Percentiles rank a stretch among this genome's conserved stretches.
phyloP scores from a whole-genome alignment of 768 basidiomycete species.

The Naganishia onofrii region DNA sequence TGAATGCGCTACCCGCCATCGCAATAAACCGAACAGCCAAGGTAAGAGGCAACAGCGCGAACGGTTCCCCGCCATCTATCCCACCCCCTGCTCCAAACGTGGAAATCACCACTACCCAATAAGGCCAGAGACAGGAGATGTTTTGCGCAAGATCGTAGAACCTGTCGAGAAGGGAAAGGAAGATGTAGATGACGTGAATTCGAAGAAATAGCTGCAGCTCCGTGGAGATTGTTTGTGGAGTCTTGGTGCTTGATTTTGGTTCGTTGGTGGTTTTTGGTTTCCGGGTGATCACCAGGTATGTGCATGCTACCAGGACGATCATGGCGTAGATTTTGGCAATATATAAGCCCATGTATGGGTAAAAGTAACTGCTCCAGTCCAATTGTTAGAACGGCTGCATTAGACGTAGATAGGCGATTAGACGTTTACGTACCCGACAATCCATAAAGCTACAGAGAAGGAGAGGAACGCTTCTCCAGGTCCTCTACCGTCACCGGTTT shows the following conservation, averaged over 20 bases:
- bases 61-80: not conserved
- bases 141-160: not conserved
- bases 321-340: not conserved
- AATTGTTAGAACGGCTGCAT: not conserved
- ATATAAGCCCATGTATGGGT: not conserved
- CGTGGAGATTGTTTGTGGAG: not conserved
- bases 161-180: not conserved
- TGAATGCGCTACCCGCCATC: not conserved
- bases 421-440: no score
- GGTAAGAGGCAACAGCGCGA: not conserved
- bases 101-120: conserved; percentile 1
- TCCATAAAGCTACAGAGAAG: not conserved
- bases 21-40: not conserved
- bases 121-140: conserved; percentile 1
- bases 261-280: not conserved
- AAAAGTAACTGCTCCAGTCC: not conserved
- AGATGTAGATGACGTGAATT: conserved; percentile 4
- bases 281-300: not conserved
- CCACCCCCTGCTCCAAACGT: not conserved
- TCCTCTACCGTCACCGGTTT: not conserved
- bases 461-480: not conserved
- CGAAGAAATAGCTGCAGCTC: not conserved
- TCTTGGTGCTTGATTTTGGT: not conserved
- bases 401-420: no score
- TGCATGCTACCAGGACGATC: not conserved